These are phyloP conservation scores for Panaeolus cyanescens DNA, from an alignment of 768 basidiomycete species.

Conservation along the genomic window DNA sequence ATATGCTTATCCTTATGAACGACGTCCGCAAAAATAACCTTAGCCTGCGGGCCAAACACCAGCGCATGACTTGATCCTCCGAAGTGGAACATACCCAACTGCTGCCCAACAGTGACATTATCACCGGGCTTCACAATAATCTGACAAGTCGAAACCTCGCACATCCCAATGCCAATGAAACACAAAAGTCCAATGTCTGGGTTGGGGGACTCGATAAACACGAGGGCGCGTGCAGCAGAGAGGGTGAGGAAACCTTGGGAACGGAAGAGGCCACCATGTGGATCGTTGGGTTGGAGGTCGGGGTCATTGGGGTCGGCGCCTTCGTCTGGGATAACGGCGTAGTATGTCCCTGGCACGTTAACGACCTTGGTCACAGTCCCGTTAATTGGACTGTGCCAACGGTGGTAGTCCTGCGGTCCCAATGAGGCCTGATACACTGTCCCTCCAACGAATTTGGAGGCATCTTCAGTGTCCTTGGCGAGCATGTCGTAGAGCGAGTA, in stretches of 20 bases:
- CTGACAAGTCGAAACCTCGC: conserved; percentile 62
- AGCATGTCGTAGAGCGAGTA: too few relatives aligned
- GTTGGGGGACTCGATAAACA: conserved; percentile 58
- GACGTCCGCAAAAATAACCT: not conserved
- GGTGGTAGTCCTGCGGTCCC: too few relatives aligned
- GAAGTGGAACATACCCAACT: conserved; percentile 66
- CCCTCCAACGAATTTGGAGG: too few relatives aligned
- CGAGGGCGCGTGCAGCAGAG: conserved; percentile 50
- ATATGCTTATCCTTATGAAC: not conserved
- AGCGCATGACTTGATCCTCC: conserved; percentile 15
- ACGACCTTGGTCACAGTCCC: conserved; percentile 39
- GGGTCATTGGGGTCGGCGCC: conserved; percentile 11
- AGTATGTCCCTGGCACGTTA: conserved; percentile 54
- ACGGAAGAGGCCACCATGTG: conserved; percentile 6
- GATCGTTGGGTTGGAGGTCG: not conserved
- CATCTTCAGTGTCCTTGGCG: too few relatives aligned
- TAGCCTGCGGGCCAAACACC: conserved; percentile 6
- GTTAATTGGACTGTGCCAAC: too few relatives aligned
- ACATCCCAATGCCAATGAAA: conserved; percentile 61
- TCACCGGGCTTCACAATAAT: conserved; percentile 51
- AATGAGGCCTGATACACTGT: too few relatives aligned
- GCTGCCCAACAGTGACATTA: conserved; percentile 50
- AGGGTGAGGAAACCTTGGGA: conserved; percentile 24
- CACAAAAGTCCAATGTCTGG: conserved; percentile 57
- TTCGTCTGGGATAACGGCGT: conserved; percentile 26